These are phyloP conservation scores for Annulohypoxylon nitens DNA, from an alignment of 495 filamentous ascomycete species.

Conservation along the genomic window DNA sequence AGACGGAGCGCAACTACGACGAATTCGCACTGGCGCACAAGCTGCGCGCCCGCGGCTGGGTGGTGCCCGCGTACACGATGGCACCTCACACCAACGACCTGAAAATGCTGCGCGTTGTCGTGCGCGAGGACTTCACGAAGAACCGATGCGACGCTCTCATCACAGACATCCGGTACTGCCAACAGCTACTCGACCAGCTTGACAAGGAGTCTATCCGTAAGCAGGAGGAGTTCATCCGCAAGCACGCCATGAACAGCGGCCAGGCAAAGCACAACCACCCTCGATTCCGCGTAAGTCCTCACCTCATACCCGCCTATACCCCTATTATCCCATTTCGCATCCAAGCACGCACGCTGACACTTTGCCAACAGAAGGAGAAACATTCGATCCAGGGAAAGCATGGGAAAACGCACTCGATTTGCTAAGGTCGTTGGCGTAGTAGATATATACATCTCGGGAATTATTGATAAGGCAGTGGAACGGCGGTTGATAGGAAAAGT, in stretches of 20 bases:
- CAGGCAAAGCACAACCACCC: slow-evolving; percentile 71
- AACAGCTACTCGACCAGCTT: slow-evolving; percentile 77
- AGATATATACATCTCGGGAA: slow-evolving; percentile 1
- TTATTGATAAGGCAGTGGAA: slow-evolving; percentile 1
- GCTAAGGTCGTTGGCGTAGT: slow-evolving; percentile 60
- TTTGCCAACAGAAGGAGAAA: slow-evolving; percentile 69
- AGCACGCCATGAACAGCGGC: slow-evolving; percentile 66
- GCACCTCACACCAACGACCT: slow-evolving; percentile 81
- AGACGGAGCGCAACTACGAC: slow-evolving; percentile 74
- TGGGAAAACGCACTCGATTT: slow-evolving; percentile 88
- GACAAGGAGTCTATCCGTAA: slow-evolving; percentile 74
- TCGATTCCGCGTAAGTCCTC: slow-evolving; percentile 66
- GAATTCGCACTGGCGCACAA: slow-evolving; percentile 86
- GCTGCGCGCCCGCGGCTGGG: slow-evolving; percentile 86
- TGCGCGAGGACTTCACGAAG: slow-evolving; percentile 88
- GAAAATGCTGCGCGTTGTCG: slow-evolving; percentile 89
- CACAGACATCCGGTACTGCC: slow-evolving; percentile 76
- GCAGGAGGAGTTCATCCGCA: slow-evolving; percentile 73
- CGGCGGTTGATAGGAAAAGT: background rate
- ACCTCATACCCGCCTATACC: background rate
- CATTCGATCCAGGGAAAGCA: slow-evolving; percentile 89
- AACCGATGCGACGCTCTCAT: slow-evolving; percentile 80
- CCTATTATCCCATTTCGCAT: slow-evolving; percentile 7
- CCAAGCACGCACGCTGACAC: slow-evolving; percentile 7
- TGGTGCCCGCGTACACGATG: slow-evolving; percentile 96